A percentile compares a stretch with the other conserved stretches of the same genome.
These are phyloP conservation scores for Datisca glomerata DNA, from an alignment of 306 rosid genomes.

Conservation along the genomic window DNA sequence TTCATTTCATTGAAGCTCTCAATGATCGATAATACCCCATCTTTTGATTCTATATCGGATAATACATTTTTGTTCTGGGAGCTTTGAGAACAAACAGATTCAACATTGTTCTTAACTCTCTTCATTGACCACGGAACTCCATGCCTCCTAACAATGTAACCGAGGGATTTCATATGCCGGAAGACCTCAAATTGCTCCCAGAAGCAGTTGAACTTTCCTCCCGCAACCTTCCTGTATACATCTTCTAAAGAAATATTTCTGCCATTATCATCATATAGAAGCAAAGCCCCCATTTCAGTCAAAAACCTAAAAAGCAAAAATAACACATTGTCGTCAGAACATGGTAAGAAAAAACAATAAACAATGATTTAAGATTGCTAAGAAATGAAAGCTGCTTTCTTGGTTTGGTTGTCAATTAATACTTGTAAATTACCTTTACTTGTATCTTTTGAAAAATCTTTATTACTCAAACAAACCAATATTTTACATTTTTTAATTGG, in stretches of 20 bases:
- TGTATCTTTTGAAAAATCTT: too few relatives aligned
- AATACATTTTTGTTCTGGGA: constrained; percentile 19
- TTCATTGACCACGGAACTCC: constrained; percentile 58
- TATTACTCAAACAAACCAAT: too few relatives aligned
- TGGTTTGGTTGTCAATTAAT: too few relatives aligned
- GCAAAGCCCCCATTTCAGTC: constrained; percentile 57
- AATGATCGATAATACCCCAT: constrained; percentile 18
- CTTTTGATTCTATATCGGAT: constrained; percentile 15
- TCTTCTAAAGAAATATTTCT: constrained; percentile 34
- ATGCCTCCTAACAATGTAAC: constrained; percentile 53
- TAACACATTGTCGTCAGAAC: too few relatives aligned
- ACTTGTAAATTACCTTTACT: too few relatives aligned
- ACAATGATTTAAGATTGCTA: too few relatives aligned
- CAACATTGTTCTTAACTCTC: constrained; percentile 17
- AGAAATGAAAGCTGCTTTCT: too few relatives aligned
- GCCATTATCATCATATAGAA: constrained; percentile 29
- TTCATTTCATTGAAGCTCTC: constrained; percentile 34
- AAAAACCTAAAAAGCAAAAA: constrained; percentile 11
- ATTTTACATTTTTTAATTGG: too few relatives aligned
- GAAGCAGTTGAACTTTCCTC: constrained; percentile 26
- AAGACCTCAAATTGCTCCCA: constrained; percentile 83
- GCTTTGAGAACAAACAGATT: constrained; percentile 14
- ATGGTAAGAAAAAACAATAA: too few relatives aligned
- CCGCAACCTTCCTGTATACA: constrained; percentile 32
- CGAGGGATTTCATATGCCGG: constrained; percentile 68